phyloP scores from a whole-genome alignment of 2,329 filamentous ascomycete genomes.

The Beauveria caledonica region DNA sequence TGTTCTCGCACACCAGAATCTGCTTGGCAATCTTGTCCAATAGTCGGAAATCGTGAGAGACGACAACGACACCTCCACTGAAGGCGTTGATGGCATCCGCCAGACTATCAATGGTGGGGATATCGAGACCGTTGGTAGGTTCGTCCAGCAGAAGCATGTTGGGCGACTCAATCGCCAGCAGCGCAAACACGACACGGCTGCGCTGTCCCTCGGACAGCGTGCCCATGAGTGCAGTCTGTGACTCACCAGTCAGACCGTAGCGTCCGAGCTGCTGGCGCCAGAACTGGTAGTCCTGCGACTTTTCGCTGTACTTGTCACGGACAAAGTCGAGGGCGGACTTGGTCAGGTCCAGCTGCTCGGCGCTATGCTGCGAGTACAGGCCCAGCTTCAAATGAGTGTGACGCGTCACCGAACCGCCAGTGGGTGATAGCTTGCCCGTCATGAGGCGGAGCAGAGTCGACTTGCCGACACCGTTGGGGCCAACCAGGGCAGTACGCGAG shows the following conservation, averaged over 20 bases:
- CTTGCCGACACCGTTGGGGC: slow-evolving; percentile 98
- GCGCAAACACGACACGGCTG: slow-evolving; percentile 94
- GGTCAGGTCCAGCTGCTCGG: slow-evolving; percentile 95
- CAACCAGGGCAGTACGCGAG: slow-evolving; percentile 91
- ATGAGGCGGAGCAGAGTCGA: slow-evolving; percentile 93
- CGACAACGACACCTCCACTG: slow-evolving; percentile 92
- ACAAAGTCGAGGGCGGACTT: slow-evolving; percentile 98
- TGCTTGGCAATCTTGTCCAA: slow-evolving; percentile 99
- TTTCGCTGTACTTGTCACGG: slow-evolving; percentile 81
- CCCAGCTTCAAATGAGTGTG: slow-evolving; percentile 99
- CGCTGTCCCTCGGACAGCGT: slow-evolving; percentile 97
- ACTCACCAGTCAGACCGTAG: slow-evolving; percentile 87
- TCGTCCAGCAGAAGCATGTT: slow-evolving; percentile 99
- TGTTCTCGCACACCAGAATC: slow-evolving; percentile 98
- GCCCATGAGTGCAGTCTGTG: slow-evolving; percentile 95
- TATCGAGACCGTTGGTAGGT: slow-evolving; percentile 98
- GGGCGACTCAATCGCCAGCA: slow-evolving; percentile 87
- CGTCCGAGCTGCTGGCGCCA: slow-evolving; percentile 96
- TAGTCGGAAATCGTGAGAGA: slow-evolving; percentile 97
- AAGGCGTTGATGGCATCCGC: slow-evolving; percentile 97
- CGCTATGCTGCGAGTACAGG: slow-evolving; percentile 96
- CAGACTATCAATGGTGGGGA: slow-evolving; percentile 94
- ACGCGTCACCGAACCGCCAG: slow-evolving; percentile 69
- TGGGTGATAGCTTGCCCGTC: slow-evolving; percentile 89
- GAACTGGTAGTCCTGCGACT: slow-evolving; percentile 97